A percentile compares a stretch with the other conserved stretches of the same genome.
These are phyloP conservation scores for Neurospora sp. DNA, from an alignment of 495 filamentous ascomycete species.

Conservation along the genomic window DNA sequence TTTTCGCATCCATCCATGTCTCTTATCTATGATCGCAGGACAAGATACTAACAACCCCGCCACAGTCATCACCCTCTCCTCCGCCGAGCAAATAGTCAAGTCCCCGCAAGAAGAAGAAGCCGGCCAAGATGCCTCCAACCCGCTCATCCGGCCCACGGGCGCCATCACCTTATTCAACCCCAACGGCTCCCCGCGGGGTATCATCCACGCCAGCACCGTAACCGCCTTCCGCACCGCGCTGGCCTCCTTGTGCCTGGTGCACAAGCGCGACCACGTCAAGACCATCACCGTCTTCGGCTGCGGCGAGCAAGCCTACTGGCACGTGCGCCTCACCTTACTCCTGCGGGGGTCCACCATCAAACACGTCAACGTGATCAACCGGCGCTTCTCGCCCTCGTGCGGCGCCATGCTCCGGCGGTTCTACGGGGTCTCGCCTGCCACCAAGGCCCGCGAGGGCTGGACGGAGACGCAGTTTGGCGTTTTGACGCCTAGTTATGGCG, in stretches of 20 bases:
- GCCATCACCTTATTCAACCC: constrained; percentile 61
- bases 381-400: constrained; percentile 48
- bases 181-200: constrained; percentile 58
- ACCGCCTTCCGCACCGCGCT: constrained; percentile 93
- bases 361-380: constrained; percentile 68
- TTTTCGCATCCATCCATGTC: not conserved
- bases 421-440: constrained; percentile 37
- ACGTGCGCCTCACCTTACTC: constrained; percentile 70
- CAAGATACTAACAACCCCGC: not conserved
- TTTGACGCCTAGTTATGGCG: constrained; percentile 59
- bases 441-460: constrained; percentile 46
- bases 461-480: constrained; percentile 55
- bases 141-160: constrained; percentile 58
- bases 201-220: constrained; percentile 76
- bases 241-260: constrained; percentile 63
- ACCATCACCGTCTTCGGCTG: constrained; percentile 80
- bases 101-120: constrained; percentile 3
- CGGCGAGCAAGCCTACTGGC: constrained; percentile 89
- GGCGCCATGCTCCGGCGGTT: constrained; percentile 47
- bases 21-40: not conserved
- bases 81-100: constrained; percentile 3
- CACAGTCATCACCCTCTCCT: constrained; percentile 30
- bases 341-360: constrained; percentile 62
- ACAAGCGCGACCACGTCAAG: constrained; percentile 55
- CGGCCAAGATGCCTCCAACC: constrained; percentile 5